Evolutionary conservation across 495 filamentous ascomycete genomes (phyloP), one percentile per base, ranked within the genome.

Genomic region (Evansstolkia leycettana): DNA sequence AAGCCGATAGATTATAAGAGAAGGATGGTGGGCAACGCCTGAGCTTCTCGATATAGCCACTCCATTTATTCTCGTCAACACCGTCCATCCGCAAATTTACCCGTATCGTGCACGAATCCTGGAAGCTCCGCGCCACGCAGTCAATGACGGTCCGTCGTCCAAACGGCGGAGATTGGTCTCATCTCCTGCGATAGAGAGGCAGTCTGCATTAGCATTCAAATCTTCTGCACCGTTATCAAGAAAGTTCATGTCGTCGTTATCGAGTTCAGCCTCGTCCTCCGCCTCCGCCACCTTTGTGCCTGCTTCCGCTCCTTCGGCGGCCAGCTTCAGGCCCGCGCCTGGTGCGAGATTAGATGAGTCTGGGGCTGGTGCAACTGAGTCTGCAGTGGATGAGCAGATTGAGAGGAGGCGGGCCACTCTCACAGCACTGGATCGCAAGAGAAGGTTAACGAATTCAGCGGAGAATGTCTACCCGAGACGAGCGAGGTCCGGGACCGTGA

Each of bases 101-200:
- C 7, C 24, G 7, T 11, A 26, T 7, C 24, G 7, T 26, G 24
- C 31, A 30, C 24, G 36, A 33, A 42, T 31, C 42, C 39, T 48
- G 36, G 44, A 45, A 40, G 34, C 26, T 20, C 37, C 42, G 39
- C 47, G 48, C 51, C 45, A 53, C 45, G 23, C 40, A 42, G 49
- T 51, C 52, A 42, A 58, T 58, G 55, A 48, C 47, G 47, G 38
- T 28, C 47, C 43, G 45, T 42, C 40, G 31, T 41, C 27, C 34
- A 42, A 45, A 36, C 67, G 18, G 69, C 70, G 25, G 73, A 77
- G 57, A 58, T 72, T 38, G 65, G 40, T 48, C 42, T 52, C 46
- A 42, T 43, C 49, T 40, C 35, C 41, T 23, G 37, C 17, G 28
- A 29, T 42, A 42, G 33, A 17, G 36, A 47, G 27, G 28, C 35